A percentile compares a stretch with the other conserved stretches of the same genome.
Conservation (phyloP, 2,329 filamentous ascomycete species). For the Arachnopeziza araneosa region DNA sequence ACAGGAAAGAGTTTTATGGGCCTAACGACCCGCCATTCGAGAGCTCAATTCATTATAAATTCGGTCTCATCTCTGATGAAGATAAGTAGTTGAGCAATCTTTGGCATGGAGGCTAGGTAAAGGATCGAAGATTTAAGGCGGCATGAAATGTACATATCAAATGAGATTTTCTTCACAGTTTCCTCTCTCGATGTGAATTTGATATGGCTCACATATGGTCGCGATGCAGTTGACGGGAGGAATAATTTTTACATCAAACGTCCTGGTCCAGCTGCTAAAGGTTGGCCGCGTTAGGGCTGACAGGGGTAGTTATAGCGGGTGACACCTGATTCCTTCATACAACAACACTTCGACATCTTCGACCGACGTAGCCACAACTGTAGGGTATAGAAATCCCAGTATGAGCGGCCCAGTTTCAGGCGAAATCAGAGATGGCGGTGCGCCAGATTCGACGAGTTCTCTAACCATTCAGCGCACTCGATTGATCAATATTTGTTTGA, state of each 20-base stretch:
- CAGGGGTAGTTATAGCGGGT: too few relatives aligned
- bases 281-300: too few relatives aligned
- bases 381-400: neutral
- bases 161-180: neutral
- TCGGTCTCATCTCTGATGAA: neutral
- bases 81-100: neutral
- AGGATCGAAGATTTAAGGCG: neutral
- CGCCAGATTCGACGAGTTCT: neutral
- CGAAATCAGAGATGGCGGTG: neutral
- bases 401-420: neutral
- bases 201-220: neutral
- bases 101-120: neutral
- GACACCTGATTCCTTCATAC: too few relatives aligned
- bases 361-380: neutral
- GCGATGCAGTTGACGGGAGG: too few relatives aligned
- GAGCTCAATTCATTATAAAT: slow-evolving; percentile 15
- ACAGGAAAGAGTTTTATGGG: slow-evolving; percentile 51
- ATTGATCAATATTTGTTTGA: neutral
- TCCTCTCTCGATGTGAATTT: neutral
- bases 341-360: too few relatives aligned
- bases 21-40: slow-evolving; percentile 31
- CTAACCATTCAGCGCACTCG: neutral
- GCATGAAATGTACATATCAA: neutral
- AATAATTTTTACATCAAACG: too few relatives aligned
- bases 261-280: too few relatives aligned